Base-by-base conservation (phyloP, 495 filamentous ascomycete genomes). In the Filosporella fistucella region DNA sequence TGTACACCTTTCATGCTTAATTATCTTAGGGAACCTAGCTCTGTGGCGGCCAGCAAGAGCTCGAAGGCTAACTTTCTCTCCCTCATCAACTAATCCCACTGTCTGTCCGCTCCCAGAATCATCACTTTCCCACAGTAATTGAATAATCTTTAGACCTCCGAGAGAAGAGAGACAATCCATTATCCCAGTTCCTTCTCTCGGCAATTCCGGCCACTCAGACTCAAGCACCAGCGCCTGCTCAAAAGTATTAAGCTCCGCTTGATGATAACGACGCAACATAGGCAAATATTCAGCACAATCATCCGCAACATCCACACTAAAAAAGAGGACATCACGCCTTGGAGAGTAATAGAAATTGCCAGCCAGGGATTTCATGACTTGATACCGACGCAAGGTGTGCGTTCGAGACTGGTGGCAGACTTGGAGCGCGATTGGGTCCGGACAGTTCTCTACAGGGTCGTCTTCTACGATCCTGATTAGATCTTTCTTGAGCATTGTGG, bases 121-220 rank as follows among this genome's bases (percentile, higher is more conserved):
- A n/a, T n/a, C n/a, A n/a, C n/a, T n/a, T n/a, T n/a, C n/a, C n/a
- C n/a, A n/a, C n/a, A n/a, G n/a, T n/a, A n/a, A n/a, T n/a, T n/a
- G n/a, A n/a, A n/a, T n/a, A n/a, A n/a, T n/a, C n/a, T n/a, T n/a
- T n/a, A n/a, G n/a, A n/a, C n/a, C n/a, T n/a, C n/a, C n/a, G n/a
- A n/a, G n/a, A n/a, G n/a, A n/a, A n/a, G n/a, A n/a, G n/a, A n/a
- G n/a, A n/a, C n/a, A n/a, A n/a, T n/a, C n/a, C n/a, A n/a, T n/a
- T n/a, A n/a, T n/a, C n/a, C n/a, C n/a, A n/a, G n/a, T n/a, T 43
- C 53, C 51, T 10, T 58, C 60, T 34, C 59, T 64, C 23, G 21
- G 17, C 23, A 18, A 21, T 20, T 40, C 37, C 5, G 37, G 37
- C 37, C 37, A 40, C 7, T 4, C 5, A 21, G 3, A 21, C 16